Evolutionary conservation across 2,329 filamentous ascomycete species (phyloP).

Genomic region (Monascus ruber): DNA sequence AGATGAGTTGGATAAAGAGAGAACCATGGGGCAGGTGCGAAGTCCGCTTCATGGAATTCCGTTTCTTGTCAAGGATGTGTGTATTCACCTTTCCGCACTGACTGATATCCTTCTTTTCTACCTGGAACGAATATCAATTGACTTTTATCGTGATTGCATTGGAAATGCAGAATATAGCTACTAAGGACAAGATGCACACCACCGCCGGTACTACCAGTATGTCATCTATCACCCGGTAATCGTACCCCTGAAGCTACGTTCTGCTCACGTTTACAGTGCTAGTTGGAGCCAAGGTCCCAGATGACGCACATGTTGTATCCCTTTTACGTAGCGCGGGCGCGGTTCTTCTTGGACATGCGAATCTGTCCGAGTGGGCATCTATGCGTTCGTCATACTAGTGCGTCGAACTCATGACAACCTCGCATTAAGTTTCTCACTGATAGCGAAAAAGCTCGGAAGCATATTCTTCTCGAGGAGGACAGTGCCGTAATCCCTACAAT

Average conservation of each 20-base stretch:
- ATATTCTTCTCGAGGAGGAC: background rate
- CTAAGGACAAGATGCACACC: background rate
- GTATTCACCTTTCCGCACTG: background rate
- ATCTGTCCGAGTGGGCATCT: background rate
- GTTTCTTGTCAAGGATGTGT: conserved; percentile 56
- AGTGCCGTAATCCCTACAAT: background rate
- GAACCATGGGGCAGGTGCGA: conserved; percentile 44
- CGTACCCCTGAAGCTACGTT: background rate
- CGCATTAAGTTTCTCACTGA: background rate
- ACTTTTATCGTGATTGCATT: no score
- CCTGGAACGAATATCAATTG: background rate
- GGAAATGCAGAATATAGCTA: conserved; percentile 25
- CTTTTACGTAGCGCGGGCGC: background rate
- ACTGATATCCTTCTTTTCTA: no score
- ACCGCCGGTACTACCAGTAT: background rate
- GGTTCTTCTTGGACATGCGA: background rate
- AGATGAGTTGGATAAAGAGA: conserved; percentile 47
- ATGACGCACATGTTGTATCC: background rate
- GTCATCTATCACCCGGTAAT: background rate
- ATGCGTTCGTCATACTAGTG: background rate
- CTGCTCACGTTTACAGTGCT: background rate
- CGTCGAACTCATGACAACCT: background rate
- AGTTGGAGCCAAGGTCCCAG: background rate
- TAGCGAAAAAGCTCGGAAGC: background rate
- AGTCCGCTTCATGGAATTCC: conserved; percentile 64